A percentile compares a stretch with the other conserved stretches of the same genome.
These are phyloP conservation scores for Oryza brachyantha DNA, from an alignment of 176 grass and related monocot genomes.

Conservation along the genomic window DNA sequence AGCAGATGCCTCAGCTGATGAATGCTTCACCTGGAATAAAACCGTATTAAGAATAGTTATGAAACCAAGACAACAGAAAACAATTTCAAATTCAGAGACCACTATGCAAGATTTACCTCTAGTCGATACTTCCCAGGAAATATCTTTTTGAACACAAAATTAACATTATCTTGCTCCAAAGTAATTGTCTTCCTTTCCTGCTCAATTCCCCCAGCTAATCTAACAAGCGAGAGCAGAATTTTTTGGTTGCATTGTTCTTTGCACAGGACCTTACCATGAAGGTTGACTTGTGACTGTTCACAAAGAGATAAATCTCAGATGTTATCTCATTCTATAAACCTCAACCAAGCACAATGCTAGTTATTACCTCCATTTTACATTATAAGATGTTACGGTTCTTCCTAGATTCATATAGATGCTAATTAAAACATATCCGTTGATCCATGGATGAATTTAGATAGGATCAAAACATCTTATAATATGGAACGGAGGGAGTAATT, in stretches of 20 bases:
- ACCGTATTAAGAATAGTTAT: background rate
- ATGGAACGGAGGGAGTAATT: too few relatives aligned
- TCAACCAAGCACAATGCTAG: conserved; percentile 7
- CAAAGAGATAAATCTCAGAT: conserved; percentile 34
- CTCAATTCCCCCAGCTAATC: conserved; percentile 46
- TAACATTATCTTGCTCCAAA: conserved; percentile 59
- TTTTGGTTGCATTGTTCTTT: conserved; percentile 81
- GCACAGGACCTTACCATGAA: conserved; percentile 81
- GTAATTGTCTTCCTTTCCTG: conserved; percentile 63
- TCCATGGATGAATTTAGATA: too few relatives aligned
- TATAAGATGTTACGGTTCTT: too few relatives aligned
- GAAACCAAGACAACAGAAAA: conserved; percentile 11
- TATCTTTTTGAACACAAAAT: conserved; percentile 81
- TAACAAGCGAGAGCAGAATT: conserved; percentile 71
- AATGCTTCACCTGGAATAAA: conserved; percentile 58
- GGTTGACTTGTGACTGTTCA: conserved; percentile 83
- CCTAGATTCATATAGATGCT: too few relatives aligned
- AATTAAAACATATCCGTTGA: too few relatives aligned
- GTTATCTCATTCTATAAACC: conserved; percentile 19
- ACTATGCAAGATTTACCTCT: conserved; percentile 50
- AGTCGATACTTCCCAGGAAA: conserved; percentile 95
- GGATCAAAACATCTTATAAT: too few relatives aligned
- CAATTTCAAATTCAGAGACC: background rate
- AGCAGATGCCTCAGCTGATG: conserved; percentile 25
- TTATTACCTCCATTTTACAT: too few relatives aligned